Evolutionary conservation across 331 rosid genomes (phyloP).

Genomic region (Malus hybrid): DNA sequence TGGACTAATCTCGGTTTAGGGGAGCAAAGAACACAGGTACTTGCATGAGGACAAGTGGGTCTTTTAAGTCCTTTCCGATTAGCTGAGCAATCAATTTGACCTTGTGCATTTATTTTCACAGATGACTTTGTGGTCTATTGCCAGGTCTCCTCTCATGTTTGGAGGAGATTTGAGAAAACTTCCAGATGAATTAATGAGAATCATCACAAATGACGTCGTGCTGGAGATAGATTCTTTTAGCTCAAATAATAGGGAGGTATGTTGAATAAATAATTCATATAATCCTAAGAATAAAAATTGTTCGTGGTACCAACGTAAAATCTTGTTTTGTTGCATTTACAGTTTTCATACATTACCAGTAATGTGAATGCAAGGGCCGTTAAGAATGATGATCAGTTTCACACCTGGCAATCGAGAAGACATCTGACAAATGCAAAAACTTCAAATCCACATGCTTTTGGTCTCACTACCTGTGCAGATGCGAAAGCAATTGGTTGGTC

Average conservation of each 20-base stretch:
- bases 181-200: no score
- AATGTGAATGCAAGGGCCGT: constrained; percentile 17
- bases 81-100: constrained; percentile 3
- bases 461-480: constrained; percentile 59
- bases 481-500: constrained; percentile 72
- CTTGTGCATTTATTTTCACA: constrained; percentile 19
- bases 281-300: not conserved
- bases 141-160: constrained; percentile 95
- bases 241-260: constrained; percentile 82
- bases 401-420: constrained; percentile 20
- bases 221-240: constrained; percentile 72
- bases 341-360: constrained; percentile 62
- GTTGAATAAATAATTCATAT: constrained; percentile 20
- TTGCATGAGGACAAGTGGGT: not conserved
- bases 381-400: constrained; percentile 14
- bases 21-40: constrained; percentile 86
- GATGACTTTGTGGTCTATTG: constrained; percentile 89
- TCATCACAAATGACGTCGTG: not conserved
- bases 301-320: constrained; percentile 1
- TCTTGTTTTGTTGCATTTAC: constrained; percentile 24
- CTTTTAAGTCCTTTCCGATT: not conserved
- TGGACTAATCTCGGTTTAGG: constrained; percentile 32
- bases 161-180: constrained; percentile 37
- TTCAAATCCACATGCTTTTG: constrained; percentile 29
- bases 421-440: constrained; percentile 21